Conservation (phyloP, 805 yeast species). For the Teunomyces barrocoloradensis region DNA sequence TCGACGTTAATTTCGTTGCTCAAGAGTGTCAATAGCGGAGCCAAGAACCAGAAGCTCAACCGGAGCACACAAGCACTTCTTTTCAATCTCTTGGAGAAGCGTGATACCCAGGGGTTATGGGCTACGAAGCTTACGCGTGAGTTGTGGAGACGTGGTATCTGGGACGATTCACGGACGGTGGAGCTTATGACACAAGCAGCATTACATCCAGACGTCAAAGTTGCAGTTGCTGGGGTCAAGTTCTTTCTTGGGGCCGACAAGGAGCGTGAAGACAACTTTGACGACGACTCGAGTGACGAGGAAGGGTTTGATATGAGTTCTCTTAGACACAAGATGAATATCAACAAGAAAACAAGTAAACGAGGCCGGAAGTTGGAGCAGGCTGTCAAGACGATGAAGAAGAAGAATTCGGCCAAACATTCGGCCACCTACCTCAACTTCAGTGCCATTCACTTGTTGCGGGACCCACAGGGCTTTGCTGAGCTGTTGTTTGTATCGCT, state of each 20-base stretch:
- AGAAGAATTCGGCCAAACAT: conserved; percentile 53
- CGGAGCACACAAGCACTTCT: conserved; percentile 88
- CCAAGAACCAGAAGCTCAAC: conserved; percentile 86
- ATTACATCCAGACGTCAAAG: conserved; percentile 80
- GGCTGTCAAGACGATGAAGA: conserved; percentile 68
- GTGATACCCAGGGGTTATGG: conserved; percentile 83
- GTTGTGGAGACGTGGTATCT: conserved; percentile 94
- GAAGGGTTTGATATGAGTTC: conserved; percentile 69
- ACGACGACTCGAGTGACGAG: conserved; percentile 69
- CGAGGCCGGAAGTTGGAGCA: conserved; percentile 75
- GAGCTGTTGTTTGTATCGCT: conserved; percentile 78
- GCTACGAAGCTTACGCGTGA: conserved; percentile 94
- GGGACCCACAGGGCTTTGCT: conserved; percentile 98
- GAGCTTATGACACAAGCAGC: conserved; percentile 98
- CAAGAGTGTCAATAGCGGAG: conserved; percentile 81
- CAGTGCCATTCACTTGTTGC: conserved; percentile 87
- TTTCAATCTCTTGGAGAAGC: conserved; percentile 80
- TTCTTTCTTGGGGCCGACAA: conserved; percentile 95
- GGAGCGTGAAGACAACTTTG: conserved; percentile 82
- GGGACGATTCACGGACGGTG: conserved; percentile 98
- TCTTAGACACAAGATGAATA: conserved; percentile 74
- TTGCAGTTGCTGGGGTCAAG: conserved; percentile 82
- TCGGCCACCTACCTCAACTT: conserved; percentile 77
- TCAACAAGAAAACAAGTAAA: conserved; percentile 79
- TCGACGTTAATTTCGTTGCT: conserved; percentile 72